phyloP scores from a whole-genome alignment of 2,329 filamentous ascomycete species.

The Scedosporium boydii region DNA sequence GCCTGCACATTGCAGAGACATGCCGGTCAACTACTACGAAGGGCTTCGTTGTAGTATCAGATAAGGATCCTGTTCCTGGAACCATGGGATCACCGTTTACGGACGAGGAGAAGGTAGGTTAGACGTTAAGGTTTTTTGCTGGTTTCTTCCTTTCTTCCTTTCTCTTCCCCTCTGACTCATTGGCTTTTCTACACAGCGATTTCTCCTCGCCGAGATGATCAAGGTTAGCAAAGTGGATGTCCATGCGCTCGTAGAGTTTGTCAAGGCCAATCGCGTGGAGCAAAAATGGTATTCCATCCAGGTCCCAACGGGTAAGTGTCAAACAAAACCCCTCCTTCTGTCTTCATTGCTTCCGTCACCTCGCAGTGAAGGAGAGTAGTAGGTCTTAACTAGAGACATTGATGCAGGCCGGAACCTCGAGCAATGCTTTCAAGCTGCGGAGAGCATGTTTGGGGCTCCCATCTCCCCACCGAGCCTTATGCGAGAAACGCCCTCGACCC shows the following conservation, averaged over 20 bases:
- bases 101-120: conserved; percentile 41
- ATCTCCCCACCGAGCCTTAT: conserved; percentile 21
- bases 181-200: conserved; percentile 30
- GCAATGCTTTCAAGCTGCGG: conserved; percentile 32
- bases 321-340: background rate
- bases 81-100: conserved; percentile 27
- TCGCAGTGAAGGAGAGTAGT: background rate
- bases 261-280: conserved; percentile 29
- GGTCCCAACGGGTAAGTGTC: conserved; percentile 30
- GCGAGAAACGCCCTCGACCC: conserved; percentile 21
- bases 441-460: conserved; percentile 25
- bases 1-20: background rate
- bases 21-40: background rate
- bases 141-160: conserved; percentile 5
- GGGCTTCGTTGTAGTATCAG: background rate
- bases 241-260: conserved; percentile 34
- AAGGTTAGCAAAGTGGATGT: conserved; percentile 44
- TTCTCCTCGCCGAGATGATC: conserved; percentile 48
- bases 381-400: conserved; percentile 7
- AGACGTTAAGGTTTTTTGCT: background rate
- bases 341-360: background rate
- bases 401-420: conserved; percentile 34
- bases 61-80: background rate
- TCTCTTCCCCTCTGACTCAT: conserved; percentile 7
- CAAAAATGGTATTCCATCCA: conserved; percentile 40